These are phyloP conservation scores for Emiliania huxleyi DNA, from an alignment of 78 protist genomes.

Conservation along the genomic window DNA sequence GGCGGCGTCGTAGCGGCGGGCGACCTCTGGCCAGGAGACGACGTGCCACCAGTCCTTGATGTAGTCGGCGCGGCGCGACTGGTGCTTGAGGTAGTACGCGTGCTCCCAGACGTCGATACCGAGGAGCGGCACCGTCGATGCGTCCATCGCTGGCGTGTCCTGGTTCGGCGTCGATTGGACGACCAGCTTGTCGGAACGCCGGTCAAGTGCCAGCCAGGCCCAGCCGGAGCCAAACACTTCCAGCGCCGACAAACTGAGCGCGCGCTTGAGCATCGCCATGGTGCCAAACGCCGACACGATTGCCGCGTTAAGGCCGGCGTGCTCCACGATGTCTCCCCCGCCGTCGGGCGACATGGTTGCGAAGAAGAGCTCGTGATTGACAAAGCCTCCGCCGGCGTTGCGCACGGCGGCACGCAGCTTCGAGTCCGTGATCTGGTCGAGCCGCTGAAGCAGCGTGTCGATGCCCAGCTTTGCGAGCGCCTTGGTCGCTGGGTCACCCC, in stretches of 20 bases:
- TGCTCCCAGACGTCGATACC: conserved; percentile 37
- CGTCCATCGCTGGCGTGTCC: not conserved
- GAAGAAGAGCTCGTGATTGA: not conserved
- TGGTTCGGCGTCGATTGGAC: not conserved
- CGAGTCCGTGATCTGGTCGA: not conserved
- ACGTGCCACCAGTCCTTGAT: not conserved
- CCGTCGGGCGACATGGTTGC: not conserved
- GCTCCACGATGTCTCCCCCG: not conserved
- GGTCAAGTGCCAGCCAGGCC: conserved; percentile 13
- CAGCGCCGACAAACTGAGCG: not conserved
- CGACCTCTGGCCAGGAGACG: not conserved
- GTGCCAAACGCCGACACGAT: too few species aligned
- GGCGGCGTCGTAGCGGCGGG: not conserved
- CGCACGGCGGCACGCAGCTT: not conserved
- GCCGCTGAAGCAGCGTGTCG: not conserved
- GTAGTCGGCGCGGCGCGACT: not conserved
- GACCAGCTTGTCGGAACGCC: not conserved
- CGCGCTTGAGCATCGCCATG: too few species aligned
- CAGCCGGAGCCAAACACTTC: conserved; percentile 23
- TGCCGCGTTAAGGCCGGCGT: too few species aligned
- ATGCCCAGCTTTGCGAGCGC: not conserved
- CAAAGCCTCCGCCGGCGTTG: not conserved
- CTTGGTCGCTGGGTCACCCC: not conserved
- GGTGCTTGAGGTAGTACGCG: conserved; percentile 34
- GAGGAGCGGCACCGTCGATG: too few species aligned